Percentiles rank a stretch among this genome's conserved stretches.
phyloP scores from a whole-genome alignment of 2,329 filamentous ascomycete species.

The Allantophomopsis cytisporea region DNA sequence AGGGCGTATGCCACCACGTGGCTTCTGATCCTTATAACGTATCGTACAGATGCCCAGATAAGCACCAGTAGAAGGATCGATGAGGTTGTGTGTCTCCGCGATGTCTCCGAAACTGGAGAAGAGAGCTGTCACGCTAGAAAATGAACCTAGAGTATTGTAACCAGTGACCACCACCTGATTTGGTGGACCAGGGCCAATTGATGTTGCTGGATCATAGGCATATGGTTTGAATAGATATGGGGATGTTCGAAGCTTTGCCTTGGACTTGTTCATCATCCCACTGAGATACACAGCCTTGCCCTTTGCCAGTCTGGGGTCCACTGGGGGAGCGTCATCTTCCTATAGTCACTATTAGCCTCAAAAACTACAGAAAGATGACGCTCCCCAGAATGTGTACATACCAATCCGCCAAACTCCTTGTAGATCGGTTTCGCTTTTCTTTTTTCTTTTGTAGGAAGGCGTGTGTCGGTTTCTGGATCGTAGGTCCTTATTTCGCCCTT shows the following conservation, averaged over 20 bases:
- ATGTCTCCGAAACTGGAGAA: conserved; percentile 81
- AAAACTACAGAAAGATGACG: conserved; percentile 41
- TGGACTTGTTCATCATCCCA: conserved; percentile 54
- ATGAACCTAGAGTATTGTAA: conserved; percentile 82
- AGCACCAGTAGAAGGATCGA: conserved; percentile 86
- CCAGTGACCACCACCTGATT: conserved; percentile 87
- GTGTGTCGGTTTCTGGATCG: conserved; percentile 31
- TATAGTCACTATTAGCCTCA: conserved; percentile 49
- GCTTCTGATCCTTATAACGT: conserved; percentile 64
- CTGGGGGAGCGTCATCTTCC: conserved; percentile 66
- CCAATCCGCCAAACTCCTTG: conserved; percentile 45
- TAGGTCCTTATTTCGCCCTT: conserved; percentile 45
- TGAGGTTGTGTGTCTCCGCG: conserved; percentile 81
- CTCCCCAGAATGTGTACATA: conserved; percentile 44
- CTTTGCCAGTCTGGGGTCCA: conserved; percentile 71
- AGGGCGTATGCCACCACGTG: conserved; percentile 19
- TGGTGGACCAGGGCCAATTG: conserved; percentile 77
- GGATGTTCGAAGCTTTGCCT: conserved; percentile 55
- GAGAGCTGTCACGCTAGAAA: conserved; percentile 61
- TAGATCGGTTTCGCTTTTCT: conserved; percentile 46
- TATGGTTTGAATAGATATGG: conserved; percentile 76
- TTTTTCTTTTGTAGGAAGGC: conserved; percentile 32
- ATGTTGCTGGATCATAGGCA: conserved; percentile 67
- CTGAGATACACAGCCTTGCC: conserved; percentile 53
- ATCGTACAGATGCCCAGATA: conserved; percentile 91